phyloP scores from a whole-genome alignment of 768 basidiomycete species.

The Albatrellus ellisii region DNA sequence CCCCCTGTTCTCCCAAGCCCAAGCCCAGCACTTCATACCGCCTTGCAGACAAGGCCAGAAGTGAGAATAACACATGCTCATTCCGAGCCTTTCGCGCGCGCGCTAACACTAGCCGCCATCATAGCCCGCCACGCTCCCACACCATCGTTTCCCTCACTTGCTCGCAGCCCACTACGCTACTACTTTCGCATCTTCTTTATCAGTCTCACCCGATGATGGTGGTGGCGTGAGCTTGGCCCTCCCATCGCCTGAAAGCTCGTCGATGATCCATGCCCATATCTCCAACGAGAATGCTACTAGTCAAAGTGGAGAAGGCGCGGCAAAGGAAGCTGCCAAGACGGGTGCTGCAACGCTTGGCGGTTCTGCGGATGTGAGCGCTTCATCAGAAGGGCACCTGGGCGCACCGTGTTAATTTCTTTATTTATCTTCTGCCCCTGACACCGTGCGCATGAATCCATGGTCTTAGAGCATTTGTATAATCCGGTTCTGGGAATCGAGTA shows the following conservation, averaged over 20 bases:
- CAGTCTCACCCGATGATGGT: too few relatives aligned
- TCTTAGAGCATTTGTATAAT: conserved; percentile 81
- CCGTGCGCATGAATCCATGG: conserved; percentile 56
- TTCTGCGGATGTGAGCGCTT: conserved; percentile 34
- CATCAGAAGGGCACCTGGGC: neutral
- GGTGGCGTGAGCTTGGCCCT: too few relatives aligned
- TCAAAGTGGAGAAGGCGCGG: conserved; percentile 39
- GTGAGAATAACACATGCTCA: too few relatives aligned
- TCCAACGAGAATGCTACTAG: conserved; percentile 38
- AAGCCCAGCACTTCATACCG: too few relatives aligned
- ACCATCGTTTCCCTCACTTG: too few relatives aligned
- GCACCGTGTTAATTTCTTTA: conserved; percentile 1
- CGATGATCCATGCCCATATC: conserved; percentile 33
- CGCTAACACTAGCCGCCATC: too few relatives aligned
- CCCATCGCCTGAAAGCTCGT: conserved; percentile 28
- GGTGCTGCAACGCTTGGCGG: conserved; percentile 61
- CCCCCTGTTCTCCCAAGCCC: too few relatives aligned
- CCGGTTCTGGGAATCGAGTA: conserved; percentile 77
- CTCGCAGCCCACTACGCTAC: too few relatives aligned
- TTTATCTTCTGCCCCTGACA: conserved; percentile 36
- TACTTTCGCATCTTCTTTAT: too few relatives aligned
- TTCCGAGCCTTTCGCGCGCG: too few relatives aligned
- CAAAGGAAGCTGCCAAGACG: conserved; percentile 62
- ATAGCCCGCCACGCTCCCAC: too few relatives aligned
- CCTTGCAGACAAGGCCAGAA: too few relatives aligned